Conservation (phyloP, 345 rosid species). For the Eucalyptus curtisii region DNA sequence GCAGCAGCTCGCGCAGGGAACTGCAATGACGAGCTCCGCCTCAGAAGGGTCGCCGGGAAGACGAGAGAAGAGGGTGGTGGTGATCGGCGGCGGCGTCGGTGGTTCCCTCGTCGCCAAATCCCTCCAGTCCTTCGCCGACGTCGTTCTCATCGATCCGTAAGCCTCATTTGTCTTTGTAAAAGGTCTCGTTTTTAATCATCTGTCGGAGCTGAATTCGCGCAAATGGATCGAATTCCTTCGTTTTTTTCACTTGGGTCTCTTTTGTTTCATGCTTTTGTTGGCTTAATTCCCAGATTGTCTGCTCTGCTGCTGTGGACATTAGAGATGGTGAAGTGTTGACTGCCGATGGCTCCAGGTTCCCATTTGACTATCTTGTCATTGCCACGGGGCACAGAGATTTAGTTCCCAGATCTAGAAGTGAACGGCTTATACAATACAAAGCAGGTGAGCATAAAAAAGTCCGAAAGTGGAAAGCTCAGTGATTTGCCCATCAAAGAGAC, state of each 20-base stretch:
- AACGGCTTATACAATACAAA: slow-evolving; percentile 12
- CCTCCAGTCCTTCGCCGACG: slow-evolving; percentile 24
- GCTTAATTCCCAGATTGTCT: not conserved
- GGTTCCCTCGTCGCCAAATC: slow-evolving; percentile 28
- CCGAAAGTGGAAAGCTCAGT: not conserved
- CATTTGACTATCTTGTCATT: slow-evolving; percentile 36
- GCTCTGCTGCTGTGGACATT: slow-evolving; percentile 15
- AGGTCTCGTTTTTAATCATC: not conserved
- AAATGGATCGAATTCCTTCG: not conserved
- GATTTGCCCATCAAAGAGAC: not conserved
- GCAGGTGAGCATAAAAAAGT: slow-evolving; percentile 7
- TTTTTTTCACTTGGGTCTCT: not conserved
- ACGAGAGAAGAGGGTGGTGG: slow-evolving; percentile 12
- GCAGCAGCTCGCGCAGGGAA: not conserved
- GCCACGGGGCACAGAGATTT: slow-evolving; percentile 27
- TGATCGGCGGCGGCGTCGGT: slow-evolving; percentile 30
- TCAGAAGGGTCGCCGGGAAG: not conserved
- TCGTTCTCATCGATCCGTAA: slow-evolving; percentile 30
- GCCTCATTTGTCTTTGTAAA: not conserved
- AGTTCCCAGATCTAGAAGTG: slow-evolving; percentile 11
- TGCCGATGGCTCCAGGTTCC: slow-evolving; percentile 3
- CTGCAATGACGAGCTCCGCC: not conserved
- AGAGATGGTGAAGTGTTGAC: slow-evolving; percentile 23
- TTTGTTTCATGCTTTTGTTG: not conserved
- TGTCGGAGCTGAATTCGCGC: not conserved